Percentiles rank a stretch among this genome's conserved stretches.
Conservation (phyloP, 805 yeast species). For the Saturnispora diversa region DNA sequence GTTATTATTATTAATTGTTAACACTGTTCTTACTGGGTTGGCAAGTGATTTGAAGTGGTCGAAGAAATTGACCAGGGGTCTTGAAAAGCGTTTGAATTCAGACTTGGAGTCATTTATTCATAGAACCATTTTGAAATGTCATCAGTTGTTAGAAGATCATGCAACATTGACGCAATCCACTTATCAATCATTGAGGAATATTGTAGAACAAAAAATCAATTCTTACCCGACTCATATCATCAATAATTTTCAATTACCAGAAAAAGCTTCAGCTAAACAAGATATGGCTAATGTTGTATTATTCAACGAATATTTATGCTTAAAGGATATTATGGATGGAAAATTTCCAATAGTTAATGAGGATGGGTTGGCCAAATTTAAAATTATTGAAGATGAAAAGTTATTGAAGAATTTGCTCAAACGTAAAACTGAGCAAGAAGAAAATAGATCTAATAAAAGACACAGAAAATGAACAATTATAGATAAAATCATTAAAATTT, state of each 20-base stretch:
- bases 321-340: conserved; percentile 32
- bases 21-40: conserved; percentile 30
- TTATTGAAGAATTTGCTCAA: conserved; percentile 52
- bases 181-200: conserved; percentile 25
- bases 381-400: conserved; percentile 50
- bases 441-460: conserved; percentile 20
- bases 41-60: conserved; percentile 28
- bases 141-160: conserved; percentile 48
- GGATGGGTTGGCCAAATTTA: conserved; percentile 25
- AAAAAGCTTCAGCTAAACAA: conserved; percentile 17
- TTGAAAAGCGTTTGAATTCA: conserved; percentile 16
- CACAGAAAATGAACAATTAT: conserved; percentile 20
- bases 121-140: conserved; percentile 50
- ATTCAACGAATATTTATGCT: conserved; percentile 46
- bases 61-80: conserved; percentile 21
- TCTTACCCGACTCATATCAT: conserved; percentile 39
- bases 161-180: conserved; percentile 36
- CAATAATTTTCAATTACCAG: conserved; percentile 18
- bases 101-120: conserved; percentile 33
- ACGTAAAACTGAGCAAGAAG: conserved; percentile 32
- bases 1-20: conserved; percentile 45
- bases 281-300: conserved; percentile 50
- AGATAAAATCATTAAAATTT: not conserved
- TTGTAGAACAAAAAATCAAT: conserved; percentile 31
- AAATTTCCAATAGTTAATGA: conserved; percentile 19